Conservation (phyloP, 164 flowering plant genomes). For the Vitis rupestris region DNA sequence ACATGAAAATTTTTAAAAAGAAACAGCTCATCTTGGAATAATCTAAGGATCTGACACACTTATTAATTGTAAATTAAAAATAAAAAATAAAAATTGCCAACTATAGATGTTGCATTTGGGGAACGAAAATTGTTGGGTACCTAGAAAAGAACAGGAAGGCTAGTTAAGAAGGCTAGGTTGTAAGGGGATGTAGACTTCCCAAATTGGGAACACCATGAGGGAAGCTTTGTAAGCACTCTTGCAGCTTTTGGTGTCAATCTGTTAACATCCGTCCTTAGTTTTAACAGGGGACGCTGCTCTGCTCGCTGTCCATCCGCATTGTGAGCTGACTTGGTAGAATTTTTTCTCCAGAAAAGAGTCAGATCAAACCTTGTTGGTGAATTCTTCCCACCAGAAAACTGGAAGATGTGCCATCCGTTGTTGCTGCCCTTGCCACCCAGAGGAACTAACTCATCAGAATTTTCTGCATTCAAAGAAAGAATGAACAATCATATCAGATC, state of each 20-base stretch:
- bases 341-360: constrained; percentile 57
- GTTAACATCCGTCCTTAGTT: constrained; percentile 80
- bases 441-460: constrained; percentile 53
- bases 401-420: constrained; percentile 87
- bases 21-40: no score
- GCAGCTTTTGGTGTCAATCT: constrained; percentile 62
- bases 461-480: constrained; percentile 30
- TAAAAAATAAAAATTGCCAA: background rate
- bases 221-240: constrained; percentile 66
- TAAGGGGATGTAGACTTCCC: constrained; percentile 89
- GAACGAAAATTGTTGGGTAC: background rate
- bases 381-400: constrained; percentile 83
- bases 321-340: constrained; percentile 16
- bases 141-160: constrained; percentile 62
- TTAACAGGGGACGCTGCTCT: constrained; percentile 35
- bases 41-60: no score
- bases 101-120: no score
- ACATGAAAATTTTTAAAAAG: no score
- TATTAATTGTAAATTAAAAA: background rate
- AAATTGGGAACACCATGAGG: constrained; percentile 83
- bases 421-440: constrained; percentile 42
- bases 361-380: constrained; percentile 63
- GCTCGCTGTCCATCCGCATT: background rate
- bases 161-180: constrained; percentile 63
- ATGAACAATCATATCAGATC: background rate